Conservation (phyloP, 495 filamentous ascomycete genomes). For the Aspergillus nidulans region DNA sequence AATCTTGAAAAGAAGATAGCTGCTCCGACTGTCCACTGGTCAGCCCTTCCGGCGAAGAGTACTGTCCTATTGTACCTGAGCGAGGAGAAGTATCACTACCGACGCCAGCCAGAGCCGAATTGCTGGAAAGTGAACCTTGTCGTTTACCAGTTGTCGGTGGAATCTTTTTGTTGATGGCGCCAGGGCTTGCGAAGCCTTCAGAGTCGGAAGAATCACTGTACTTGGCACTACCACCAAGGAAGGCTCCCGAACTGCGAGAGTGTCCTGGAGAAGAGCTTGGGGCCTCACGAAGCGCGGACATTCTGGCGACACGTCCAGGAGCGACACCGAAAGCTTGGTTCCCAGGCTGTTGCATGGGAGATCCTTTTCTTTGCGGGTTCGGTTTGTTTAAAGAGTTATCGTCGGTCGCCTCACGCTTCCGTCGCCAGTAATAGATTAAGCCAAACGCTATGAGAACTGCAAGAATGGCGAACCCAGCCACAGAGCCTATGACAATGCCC, state of each 20-base stretch:
- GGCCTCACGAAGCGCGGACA: constrained; percentile 85
- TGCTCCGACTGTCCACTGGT: constrained; percentile 93
- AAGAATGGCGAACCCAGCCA: constrained; percentile 67
- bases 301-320: constrained; percentile 85
- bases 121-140: constrained; percentile 85
- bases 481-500: constrained; percentile 79
- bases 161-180: constrained; percentile 58
- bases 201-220: constrained; percentile 75
- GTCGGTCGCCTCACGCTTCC: constrained; percentile 54
- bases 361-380: constrained; percentile 63
- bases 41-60: constrained; percentile 77
- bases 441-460: constrained; percentile 57
- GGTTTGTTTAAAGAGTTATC: constrained; percentile 80
- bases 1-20: constrained; percentile 93
- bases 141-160: constrained; percentile 66
- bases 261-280: constrained; percentile 56
- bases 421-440: constrained; percentile 55
- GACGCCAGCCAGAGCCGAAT: constrained; percentile 64
- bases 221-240: constrained; percentile 42
- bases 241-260: constrained; percentile 36
- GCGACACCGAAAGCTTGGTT: constrained; percentile 65
- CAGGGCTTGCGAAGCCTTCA: constrained; percentile 75
- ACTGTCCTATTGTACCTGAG: constrained; percentile 65
- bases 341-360: constrained; percentile 47
- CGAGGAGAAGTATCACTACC: constrained; percentile 72